Evolutionary conservation across 208 protist genomes (phyloP).

Genomic region (Perkinsela sp.): DNA sequence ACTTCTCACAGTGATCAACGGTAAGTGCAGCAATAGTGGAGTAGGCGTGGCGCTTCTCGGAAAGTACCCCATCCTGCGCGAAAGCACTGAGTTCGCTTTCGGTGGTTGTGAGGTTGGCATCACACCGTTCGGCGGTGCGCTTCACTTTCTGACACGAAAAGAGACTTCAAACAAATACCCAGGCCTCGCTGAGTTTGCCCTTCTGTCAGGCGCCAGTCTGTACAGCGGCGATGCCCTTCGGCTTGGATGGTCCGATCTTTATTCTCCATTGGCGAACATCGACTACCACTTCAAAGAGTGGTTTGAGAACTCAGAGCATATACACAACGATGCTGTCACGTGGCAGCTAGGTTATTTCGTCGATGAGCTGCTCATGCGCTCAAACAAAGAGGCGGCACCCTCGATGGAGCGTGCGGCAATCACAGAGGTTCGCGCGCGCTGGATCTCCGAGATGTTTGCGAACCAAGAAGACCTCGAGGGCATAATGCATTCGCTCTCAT

Average conservation of each 20-base stretch:
- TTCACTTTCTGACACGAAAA: slow-evolving; percentile 29
- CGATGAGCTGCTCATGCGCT: slow-evolving; percentile 37
- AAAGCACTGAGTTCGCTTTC: slow-evolving; percentile 48
- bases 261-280: slow-evolving; percentile 46
- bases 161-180: slow-evolving; percentile 63
- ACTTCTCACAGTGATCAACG: slow-evolving; percentile 55
- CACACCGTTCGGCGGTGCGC: slow-evolving; percentile 46
- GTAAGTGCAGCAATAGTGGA: slow-evolving; percentile 47
- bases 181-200: slow-evolving; percentile 54
- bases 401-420: slow-evolving; percentile 53
- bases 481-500: slow-evolving; percentile 28
- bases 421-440: slow-evolving; percentile 33
- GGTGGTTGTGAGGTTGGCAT: slow-evolving; percentile 41
- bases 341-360: slow-evolving; percentile 64
- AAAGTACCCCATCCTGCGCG: slow-evolving; percentile 49
- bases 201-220: slow-evolving; percentile 53
- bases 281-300: slow-evolving; percentile 64
- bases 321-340: slow-evolving; percentile 64
- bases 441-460: slow-evolving; percentile 62
- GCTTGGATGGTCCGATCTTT: slow-evolving; percentile 57
- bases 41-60: slow-evolving; percentile 37
- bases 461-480: slow-evolving; percentile 39
- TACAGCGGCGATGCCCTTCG: slow-evolving; percentile 56
- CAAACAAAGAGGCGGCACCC: slow-evolving; percentile 30
- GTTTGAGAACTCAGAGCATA: slow-evolving; percentile 58